Evolutionary conservation across 495 filamentous ascomycete genomes (phyloP).

Genomic region (Tuber melanosporum): DNA sequence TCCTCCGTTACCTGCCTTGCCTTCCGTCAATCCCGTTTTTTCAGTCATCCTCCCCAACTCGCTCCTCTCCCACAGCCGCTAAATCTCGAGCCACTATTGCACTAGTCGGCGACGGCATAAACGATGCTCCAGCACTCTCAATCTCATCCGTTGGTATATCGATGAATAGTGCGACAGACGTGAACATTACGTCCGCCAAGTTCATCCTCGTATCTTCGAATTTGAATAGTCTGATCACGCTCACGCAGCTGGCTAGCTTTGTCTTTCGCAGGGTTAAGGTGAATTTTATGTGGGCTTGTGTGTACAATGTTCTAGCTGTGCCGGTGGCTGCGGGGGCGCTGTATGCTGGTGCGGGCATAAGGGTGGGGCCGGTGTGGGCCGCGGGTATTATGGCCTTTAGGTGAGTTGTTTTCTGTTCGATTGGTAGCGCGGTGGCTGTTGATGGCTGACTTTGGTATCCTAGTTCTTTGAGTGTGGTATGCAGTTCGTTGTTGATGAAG

Average conservation of each 20-base stretch:
- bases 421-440: not conserved
- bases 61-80: conserved; percentile 14
- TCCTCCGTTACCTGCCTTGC: conserved; percentile 53
- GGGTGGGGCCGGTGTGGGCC: conserved; percentile 37
- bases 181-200: conserved; percentile 69
- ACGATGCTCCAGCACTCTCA: conserved; percentile 76
- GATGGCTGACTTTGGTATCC: not conserved
- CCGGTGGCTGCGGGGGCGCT: conserved; percentile 74
- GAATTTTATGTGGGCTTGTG: conserved; percentile 78
- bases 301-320: conserved; percentile 70
- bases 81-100: conserved; percentile 45
- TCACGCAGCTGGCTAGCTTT: conserved; percentile 59
- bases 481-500: conserved; percentile 60
- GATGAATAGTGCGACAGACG: conserved; percentile 71
- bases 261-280: conserved; percentile 72
- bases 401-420: conserved; percentile 33
- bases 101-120: conserved; percentile 76
- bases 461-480: conserved; percentile 61
- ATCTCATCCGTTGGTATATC: conserved; percentile 80
- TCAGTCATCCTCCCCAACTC: conserved; percentile 27
- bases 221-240: conserved; percentile 60
- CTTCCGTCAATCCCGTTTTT: conserved; percentile 55
- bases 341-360: conserved; percentile 49
- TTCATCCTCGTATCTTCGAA: conserved; percentile 76
- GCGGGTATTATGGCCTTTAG: conserved; percentile 77